Percentiles rank a stretch among this genome's conserved stretches.
Conservation (phyloP, 768 basidiomycete genomes). For the Lactarius hatsudake region DNA sequence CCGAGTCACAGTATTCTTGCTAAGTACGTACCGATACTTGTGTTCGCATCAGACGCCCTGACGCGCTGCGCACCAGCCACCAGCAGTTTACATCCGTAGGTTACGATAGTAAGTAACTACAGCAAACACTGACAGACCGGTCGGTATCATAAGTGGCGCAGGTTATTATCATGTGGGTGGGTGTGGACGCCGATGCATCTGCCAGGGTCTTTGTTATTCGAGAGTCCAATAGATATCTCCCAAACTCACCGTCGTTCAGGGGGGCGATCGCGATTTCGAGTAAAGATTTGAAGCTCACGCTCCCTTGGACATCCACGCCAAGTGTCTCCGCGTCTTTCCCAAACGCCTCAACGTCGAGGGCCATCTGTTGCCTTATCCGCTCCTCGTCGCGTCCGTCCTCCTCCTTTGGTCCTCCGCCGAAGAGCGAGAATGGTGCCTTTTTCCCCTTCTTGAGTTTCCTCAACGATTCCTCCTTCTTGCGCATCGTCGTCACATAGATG, state of each 20-base stretch:
- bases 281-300: constrained; percentile 22
- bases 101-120: background rate
- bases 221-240: background rate
- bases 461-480: constrained; percentile 89
- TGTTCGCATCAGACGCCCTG: background rate
- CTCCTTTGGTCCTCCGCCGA: constrained; percentile 55
- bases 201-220: background rate
- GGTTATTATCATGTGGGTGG: background rate
- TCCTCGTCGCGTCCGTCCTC: constrained; percentile 86
- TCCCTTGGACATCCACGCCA: constrained; percentile 57
- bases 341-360: constrained; percentile 82
- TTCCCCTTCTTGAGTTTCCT: constrained; percentile 85
- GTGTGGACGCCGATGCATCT: background rate
- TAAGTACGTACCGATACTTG: background rate
- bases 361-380: constrained; percentile 81
- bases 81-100: background rate
- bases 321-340: constrained; percentile 71
- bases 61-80: background rate
- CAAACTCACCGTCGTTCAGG: background rate
- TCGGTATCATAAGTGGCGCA: background rate
- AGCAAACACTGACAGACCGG: too few relatives aligned
- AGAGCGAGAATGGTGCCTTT: constrained; percentile 75
- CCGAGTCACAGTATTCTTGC: too few relatives aligned
- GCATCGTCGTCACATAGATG: constrained; percentile 75
- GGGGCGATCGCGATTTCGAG: background rate